Conservation (phyloP, 805 yeast genomes). For the Kodamaea sagamina region DNA sequence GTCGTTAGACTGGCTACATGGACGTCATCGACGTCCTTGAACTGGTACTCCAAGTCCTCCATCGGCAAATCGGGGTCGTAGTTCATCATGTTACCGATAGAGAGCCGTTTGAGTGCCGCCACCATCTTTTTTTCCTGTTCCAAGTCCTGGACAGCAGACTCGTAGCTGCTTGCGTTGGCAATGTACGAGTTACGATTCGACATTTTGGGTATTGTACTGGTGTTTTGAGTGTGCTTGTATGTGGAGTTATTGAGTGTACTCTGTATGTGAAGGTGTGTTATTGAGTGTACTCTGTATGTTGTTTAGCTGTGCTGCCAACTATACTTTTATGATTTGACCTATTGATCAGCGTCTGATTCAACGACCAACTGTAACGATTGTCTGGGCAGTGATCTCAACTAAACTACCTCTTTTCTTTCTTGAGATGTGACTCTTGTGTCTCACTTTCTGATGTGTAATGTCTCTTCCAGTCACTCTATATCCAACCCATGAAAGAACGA, state of each 20-base stretch:
- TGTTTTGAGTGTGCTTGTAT: background rate
- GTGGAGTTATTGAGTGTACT: too few species aligned
- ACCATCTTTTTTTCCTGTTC: conserved; percentile 75
- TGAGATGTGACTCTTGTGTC: background rate
- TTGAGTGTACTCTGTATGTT: too few species aligned
- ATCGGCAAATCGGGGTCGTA: conserved; percentile 74
- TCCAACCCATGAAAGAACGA: conserved; percentile 7
- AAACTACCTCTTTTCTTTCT: background rate
- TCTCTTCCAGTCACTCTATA: conserved; percentile 1
- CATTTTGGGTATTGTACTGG: background rate
- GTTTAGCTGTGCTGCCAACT: background rate
- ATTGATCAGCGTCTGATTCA: too few species aligned
- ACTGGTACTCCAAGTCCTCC: conserved; percentile 33
- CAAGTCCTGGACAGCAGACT: conserved; percentile 69
- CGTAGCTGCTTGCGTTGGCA: conserved; percentile 25
- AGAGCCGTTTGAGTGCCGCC: conserved; percentile 69
- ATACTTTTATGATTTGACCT: too few species aligned
- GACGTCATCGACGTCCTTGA: conserved; percentile 20
- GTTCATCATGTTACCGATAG: conserved; percentile 61
- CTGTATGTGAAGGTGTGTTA: too few species aligned
- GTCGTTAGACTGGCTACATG: conserved; percentile 11
- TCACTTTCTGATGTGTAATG: background rate
- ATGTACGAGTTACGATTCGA: conserved; percentile 12
- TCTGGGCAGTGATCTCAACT: too few species aligned
- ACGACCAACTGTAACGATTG: too few species aligned